A percentile compares a stretch with the other conserved stretches of the same genome.
These are phyloP conservation scores for Chlamydomonas schloesseri DNA, from an alignment of 139 green algal species.

Conservation along the genomic window DNA sequence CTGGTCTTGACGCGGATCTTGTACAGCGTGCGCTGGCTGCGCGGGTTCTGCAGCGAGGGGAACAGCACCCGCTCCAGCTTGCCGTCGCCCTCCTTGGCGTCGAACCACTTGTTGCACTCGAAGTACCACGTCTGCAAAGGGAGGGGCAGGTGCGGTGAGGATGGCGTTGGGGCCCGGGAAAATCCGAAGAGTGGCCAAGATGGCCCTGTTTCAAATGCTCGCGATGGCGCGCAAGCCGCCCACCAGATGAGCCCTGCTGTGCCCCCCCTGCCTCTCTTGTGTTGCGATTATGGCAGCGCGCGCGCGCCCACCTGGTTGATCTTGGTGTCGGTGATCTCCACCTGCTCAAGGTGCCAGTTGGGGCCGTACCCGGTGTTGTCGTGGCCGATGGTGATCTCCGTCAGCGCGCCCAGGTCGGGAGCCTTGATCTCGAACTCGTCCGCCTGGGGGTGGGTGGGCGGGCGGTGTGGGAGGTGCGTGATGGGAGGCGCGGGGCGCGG, in stretches of 20 bases:
- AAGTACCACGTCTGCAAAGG: conserved; percentile 64
- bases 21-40: conserved; percentile 39
- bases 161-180: neutral
- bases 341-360: conserved; percentile 70
- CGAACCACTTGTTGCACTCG: conserved; percentile 57
- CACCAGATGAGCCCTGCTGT: no score
- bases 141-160: neutral
- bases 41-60: conserved; percentile 38
- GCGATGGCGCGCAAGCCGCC: no score
- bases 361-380: conserved; percentile 63
- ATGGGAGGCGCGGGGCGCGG: no score
- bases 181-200: no score
- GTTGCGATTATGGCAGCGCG: no score
- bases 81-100: conserved; percentile 41
- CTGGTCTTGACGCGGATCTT: conserved; percentile 60
- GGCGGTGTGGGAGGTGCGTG: no score
- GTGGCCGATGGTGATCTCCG: conserved; percentile 65
- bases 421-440: conserved; percentile 51
- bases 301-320: neutral
- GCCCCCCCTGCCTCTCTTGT: no score
- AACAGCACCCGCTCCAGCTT: conserved; percentile 47
- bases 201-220: no score
- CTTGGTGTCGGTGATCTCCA: conserved; percentile 57
- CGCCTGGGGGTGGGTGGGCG: neutral
- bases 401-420: conserved; percentile 53